Conservation (phyloP, 257 asterid species). For the Scutellaria galericulata region DNA sequence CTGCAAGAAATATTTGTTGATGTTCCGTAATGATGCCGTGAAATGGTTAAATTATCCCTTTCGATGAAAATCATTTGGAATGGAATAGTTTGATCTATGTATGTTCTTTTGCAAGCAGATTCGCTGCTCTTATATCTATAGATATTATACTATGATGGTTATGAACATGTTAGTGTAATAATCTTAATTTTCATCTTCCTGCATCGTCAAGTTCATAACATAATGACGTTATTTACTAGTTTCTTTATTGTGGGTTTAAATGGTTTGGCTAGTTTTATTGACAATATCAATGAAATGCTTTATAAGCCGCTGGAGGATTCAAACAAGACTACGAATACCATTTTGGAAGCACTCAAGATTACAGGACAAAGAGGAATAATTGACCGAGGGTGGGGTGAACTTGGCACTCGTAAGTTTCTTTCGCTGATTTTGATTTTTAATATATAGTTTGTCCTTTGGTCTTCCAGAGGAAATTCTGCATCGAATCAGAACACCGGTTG, state of each 20-base stretch:
- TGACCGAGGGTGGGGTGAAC: slow-evolving; percentile 99
- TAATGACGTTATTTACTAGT: not conserved
- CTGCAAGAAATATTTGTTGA: not conserved
- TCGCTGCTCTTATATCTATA: not conserved
- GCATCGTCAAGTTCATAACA: too few relatives aligned
- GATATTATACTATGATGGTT: not conserved
- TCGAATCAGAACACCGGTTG: too few relatives aligned
- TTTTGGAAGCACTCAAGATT: slow-evolving; percentile 80
- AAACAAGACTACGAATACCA: slow-evolving; percentile 65
- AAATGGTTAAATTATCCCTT: not conserved
- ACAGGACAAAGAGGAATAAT: slow-evolving; percentile 97
- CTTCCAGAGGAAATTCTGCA: too few relatives aligned
- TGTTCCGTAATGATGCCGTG: slow-evolving; percentile 3
- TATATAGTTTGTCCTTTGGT: too few relatives aligned
- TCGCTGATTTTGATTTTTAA: slow-evolving; percentile 14
- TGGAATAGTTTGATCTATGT: not conserved
- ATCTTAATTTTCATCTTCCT: too few relatives aligned
- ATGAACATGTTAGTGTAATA: not conserved
- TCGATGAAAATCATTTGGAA: not conserved
- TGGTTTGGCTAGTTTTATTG: slow-evolving; percentile 21
- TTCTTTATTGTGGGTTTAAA: not conserved
- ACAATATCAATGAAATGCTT: slow-evolving; percentile 30
- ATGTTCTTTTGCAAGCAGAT: not conserved
- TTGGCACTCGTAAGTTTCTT: slow-evolving; percentile 78
- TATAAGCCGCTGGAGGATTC: slow-evolving; percentile 91